Percentiles rank a stretch among this genome's conserved stretches.
phyloP scores from a whole-genome alignment of 257 asterid species.

The Solanum stenotomum region DNA sequence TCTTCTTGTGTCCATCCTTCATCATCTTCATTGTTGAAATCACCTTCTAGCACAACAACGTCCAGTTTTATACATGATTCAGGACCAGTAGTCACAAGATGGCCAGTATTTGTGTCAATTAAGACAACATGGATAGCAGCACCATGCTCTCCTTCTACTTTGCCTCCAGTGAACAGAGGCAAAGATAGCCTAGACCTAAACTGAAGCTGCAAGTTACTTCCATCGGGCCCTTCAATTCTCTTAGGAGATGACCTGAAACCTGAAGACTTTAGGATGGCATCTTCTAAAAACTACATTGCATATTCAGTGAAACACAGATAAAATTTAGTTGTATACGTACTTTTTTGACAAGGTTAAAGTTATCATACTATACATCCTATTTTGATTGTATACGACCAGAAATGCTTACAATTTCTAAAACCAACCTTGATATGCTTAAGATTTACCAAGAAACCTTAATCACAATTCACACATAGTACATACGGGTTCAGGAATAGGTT shows the following conservation, averaged over 20 bases:
- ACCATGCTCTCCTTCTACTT: constrained; percentile 98
- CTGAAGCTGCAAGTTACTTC: constrained; percentile 84
- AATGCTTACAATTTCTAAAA: not conserved
- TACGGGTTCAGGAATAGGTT: not conserved
- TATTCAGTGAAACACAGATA: not conserved
- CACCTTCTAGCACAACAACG: constrained; percentile 88
- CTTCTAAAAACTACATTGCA: not conserved
- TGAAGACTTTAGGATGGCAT: constrained; percentile 13
- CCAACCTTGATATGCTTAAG: not conserved
- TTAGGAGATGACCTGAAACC: constrained; percentile 77
- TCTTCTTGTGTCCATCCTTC: constrained; percentile 88
- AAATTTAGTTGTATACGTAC: not conserved
- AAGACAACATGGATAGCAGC: constrained; percentile 80
- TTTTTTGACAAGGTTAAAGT: not conserved
- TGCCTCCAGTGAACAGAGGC: constrained; percentile 96
- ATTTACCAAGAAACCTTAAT: not conserved
- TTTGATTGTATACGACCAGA: not conserved
- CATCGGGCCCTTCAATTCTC: constrained; percentile 85
- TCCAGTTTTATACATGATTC: constrained; percentile 85
- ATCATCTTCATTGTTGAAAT: constrained; percentile 76
- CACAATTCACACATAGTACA: not conserved
- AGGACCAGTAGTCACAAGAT: constrained; percentile 71
- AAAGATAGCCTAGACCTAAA: constrained; percentile 77
- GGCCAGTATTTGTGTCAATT: constrained; percentile 65
- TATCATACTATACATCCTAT: not conserved